Evolutionary conservation across 768 basidiomycete genomes (phyloP), one percentile per base, ranked within the genome.

Genomic region (Phaeotremella fagi): DNA sequence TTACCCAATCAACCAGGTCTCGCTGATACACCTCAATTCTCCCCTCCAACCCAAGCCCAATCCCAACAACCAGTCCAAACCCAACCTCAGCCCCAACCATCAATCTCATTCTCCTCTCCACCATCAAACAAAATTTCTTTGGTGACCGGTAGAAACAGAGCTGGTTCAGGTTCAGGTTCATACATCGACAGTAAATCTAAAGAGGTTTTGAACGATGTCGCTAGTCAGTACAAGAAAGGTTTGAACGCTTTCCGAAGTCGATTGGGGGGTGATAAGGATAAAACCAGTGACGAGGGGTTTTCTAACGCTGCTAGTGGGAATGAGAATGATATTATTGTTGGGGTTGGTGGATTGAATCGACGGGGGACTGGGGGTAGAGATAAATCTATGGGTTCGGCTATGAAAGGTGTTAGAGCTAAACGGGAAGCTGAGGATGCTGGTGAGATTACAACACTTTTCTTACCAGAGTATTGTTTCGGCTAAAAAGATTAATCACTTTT

Each of bases 361-460:
- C 36, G 56, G 42, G 54, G 56, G 15, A 68, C 66, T 3, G 52
- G 44, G 1, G 45, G 46, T n/a, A 47, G 58, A 5, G 41, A 57
- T 33, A 25, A 63, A 59, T 52, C 57, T 51, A 4, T 33, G 48
- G 36, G 55, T 45, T 79, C 78, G 48, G 85, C 89, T 1, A 76
- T 91, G 55, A 82, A 85, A 47, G 81, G 83, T 23, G 87, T 89
- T 16, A 83, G 86, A 35, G 83, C 86, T 22, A 92, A 90, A 75
- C 79, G 91, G 45, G 90, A 95, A 61, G 85, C 86, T 3, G 90
- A 94, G 29, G 90, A 94, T 72, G 90, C 90, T 54, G 87, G 89
- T 86, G 53, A 70, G 59, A 48, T 18, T 15, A 11, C 20, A 28
- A 6, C 23, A 48, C 48, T 6, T 27, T 18, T 22, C 14, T 15